Percentiles rank a stretch among this genome's conserved stretches.
Evolutionary conservation across 2,329 filamentous ascomycete genomes (phyloP).

Genomic region (Pyrenochaeta sp.): DNA sequence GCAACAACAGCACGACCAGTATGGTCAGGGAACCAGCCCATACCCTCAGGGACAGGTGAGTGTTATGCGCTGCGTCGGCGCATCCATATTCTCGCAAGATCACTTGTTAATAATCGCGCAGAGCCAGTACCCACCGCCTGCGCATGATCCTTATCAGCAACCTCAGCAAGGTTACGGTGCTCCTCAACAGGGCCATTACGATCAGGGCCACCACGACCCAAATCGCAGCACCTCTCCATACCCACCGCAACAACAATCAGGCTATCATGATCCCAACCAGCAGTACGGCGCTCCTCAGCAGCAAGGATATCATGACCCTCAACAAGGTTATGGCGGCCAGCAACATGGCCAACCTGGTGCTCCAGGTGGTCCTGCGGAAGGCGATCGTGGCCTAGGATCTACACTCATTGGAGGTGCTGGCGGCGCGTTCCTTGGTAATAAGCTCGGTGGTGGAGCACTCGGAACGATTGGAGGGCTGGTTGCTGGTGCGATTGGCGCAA

Average conservation of each 20-base stretch:
- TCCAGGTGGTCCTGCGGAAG: constrained; percentile 48
- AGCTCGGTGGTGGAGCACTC: constrained; percentile 62
- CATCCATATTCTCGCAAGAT: not conserved
- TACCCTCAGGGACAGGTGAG: constrained; percentile 39
- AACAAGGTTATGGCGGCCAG: constrained; percentile 34
- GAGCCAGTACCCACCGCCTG: constrained; percentile 39
- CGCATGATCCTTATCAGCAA: constrained; percentile 39
- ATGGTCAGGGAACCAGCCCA: constrained; percentile 38
- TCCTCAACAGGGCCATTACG: constrained; percentile 38
- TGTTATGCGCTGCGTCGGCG: constrained; percentile 18
- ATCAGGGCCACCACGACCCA: constrained; percentile 46
- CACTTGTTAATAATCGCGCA: constrained; percentile 23
- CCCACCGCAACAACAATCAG: constrained; percentile 38
- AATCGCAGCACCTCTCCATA: constrained; percentile 49
- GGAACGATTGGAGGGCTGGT: constrained; percentile 62
- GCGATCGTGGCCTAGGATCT: constrained; percentile 66
- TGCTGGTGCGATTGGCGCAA: constrained; percentile 65
- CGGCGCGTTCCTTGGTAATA: constrained; percentile 64
- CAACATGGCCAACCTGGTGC: constrained; percentile 53
- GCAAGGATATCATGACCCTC: constrained; percentile 15
- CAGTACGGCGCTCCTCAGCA: constrained; percentile 28
- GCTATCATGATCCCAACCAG: constrained; percentile 29
- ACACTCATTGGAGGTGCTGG: constrained; percentile 63
- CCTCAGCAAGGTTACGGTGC: constrained; percentile 39
- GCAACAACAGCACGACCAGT: constrained; percentile 39